phyloP scores from a whole-genome alignment of 2,329 filamentous ascomycete species.

The Akanthomyces lecanii region DNA sequence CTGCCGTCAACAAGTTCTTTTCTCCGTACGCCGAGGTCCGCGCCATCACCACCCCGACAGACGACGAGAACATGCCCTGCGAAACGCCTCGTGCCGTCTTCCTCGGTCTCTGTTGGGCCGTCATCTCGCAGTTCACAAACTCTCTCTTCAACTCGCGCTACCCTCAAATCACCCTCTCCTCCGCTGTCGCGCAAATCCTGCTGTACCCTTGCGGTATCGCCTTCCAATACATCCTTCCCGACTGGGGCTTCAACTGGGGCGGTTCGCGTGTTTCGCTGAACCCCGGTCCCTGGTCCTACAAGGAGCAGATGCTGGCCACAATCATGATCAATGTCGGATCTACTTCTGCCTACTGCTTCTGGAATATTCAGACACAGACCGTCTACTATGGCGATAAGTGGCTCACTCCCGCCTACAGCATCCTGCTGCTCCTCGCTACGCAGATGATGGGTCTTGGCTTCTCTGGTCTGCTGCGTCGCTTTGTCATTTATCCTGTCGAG shows the following conservation, averaged over 20 bases:
- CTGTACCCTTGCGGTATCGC: conserved; percentile 13
- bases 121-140: conserved; percentile 15
- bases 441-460: conserved; percentile 33
- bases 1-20: conserved; percentile 14
- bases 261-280: conserved; percentile 30
- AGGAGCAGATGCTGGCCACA: conserved; percentile 38
- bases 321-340: conserved; percentile 36
- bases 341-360: conserved; percentile 33
- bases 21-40: conserved; percentile 17
- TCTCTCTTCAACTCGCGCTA: conserved; percentile 17
- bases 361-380: conserved; percentile 34
- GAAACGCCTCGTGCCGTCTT: conserved; percentile 12
- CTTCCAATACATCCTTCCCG: conserved; percentile 1
- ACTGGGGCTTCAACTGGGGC: conserved; percentile 15
- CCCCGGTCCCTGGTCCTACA: conserved; percentile 36
- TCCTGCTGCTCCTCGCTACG: conserved; percentile 29
- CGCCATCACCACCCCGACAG: conserved; percentile 10
- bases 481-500: conserved; percentile 23
- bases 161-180: conserved; percentile 10
- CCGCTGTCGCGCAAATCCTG: conserved; percentile 10
- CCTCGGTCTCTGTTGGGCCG: conserved; percentile 13
- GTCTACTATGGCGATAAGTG: conserved; percentile 20
- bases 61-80: conserved; percentile 14
- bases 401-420: conserved; percentile 28
- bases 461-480: conserved; percentile 30